Percentiles rank a stretch among this genome's conserved stretches.
phyloP scores from a whole-genome alignment of 2,329 filamentous ascomycete species.

The Arthroderma sp. region DNA sequence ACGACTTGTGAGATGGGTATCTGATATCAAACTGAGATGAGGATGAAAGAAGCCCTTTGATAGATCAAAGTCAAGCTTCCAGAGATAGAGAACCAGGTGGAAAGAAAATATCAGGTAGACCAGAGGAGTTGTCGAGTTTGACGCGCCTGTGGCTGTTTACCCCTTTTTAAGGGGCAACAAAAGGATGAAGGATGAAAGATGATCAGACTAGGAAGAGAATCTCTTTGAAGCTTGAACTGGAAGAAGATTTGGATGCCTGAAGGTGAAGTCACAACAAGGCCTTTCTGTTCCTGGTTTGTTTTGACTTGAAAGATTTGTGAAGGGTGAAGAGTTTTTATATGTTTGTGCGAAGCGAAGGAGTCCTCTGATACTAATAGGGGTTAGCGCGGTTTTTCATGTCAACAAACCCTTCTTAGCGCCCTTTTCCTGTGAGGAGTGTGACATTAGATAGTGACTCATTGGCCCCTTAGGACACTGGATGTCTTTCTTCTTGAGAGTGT shows the following conservation, averaged over 20 bases:
- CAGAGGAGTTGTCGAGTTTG: neutral
- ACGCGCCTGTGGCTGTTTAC: neutral
- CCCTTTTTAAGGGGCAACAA: neutral
- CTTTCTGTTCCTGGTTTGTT: neutral
- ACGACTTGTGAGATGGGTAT: neutral
- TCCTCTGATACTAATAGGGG: neutral
- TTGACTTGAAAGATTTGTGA: neutral
- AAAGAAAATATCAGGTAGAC: neutral
- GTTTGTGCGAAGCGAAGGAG: neutral
- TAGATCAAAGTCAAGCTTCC: neutral
- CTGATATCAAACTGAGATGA: neutral
- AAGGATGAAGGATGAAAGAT: neutral
- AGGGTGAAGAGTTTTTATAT: neutral
- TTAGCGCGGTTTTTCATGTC: slow-evolving; percentile 5
- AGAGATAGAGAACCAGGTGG: neutral
- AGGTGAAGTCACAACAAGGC: neutral
- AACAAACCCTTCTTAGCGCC: slow-evolving; percentile 1
- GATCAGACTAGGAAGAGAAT: neutral
- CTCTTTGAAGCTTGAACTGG: neutral
- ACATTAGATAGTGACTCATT: neutral
- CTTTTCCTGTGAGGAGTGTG: neutral
- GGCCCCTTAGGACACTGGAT: neutral
- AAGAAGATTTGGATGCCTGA: neutral
- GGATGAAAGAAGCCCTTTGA: neutral
- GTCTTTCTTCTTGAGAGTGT: neutral